phyloP scores from a whole-genome alignment of 2,329 filamentous ascomycete genomes.

The Truncatella angustata region DNA sequence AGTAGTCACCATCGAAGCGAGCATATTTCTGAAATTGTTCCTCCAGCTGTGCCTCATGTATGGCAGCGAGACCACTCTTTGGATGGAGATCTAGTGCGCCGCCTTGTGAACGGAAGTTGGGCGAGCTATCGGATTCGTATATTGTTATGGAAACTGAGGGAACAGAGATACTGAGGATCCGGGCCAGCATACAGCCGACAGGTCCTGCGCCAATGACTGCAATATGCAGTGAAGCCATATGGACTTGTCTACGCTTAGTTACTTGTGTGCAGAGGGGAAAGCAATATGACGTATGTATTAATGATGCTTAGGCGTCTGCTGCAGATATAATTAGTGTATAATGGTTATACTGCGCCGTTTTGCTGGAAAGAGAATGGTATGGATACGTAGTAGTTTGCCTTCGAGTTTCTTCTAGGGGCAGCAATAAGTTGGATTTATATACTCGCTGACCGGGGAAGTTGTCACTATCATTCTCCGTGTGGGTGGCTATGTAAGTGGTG shows the following conservation, averaged over 20 bases:
- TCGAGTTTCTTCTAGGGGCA: neutral
- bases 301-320: no score
- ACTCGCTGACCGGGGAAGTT: neutral
- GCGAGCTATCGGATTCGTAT: conserved; percentile 46
- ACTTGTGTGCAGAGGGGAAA: no score
- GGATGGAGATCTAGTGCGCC: conserved; percentile 55
- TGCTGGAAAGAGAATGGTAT: no score
- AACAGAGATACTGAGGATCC: conserved; percentile 46
- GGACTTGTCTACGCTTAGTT: no score
- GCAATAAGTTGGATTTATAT: neutral
- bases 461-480: neutral
- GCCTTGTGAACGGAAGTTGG: conserved; percentile 46
- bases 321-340: no score
- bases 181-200: conserved; percentile 48
- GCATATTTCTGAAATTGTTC: conserved; percentile 48
- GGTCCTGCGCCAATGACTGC: conserved; percentile 50
- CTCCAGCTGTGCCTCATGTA: conserved; percentile 48
- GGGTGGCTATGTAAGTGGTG: no score
- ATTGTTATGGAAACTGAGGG: conserved; percentile 42
- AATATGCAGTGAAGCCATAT: conserved; percentile 29
- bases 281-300: neutral
- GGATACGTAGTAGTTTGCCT: neutral
- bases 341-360: no score
- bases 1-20: conserved; percentile 50
- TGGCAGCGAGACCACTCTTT: conserved; percentile 46